Evolutionary conservation across 768 basidiomycete genomes (phyloP).

Genomic region (Ramaria sp.): DNA sequence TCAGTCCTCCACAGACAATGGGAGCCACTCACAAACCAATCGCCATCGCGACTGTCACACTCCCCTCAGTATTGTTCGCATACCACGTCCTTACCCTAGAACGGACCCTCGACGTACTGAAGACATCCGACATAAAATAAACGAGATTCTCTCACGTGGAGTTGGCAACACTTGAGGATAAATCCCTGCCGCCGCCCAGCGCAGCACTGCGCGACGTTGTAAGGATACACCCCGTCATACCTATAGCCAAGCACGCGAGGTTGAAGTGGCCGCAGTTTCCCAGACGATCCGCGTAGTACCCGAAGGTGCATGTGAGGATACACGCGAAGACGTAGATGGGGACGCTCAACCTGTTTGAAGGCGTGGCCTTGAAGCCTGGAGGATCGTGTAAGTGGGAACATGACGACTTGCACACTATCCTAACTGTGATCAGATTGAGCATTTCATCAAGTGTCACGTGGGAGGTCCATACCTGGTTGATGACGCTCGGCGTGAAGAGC

Average conservation of each 20-base stretch:
- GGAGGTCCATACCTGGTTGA: slow-evolving; percentile 41
- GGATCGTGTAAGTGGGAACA: slow-evolving; percentile 35
- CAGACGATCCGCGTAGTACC: slow-evolving; percentile 49
- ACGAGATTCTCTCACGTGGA: slow-evolving; percentile 43
- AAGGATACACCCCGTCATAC: slow-evolving; percentile 53
- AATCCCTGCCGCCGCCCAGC: slow-evolving; percentile 51
- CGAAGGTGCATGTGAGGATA: slow-evolving; percentile 50
- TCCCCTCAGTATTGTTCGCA: slow-evolving; percentile 59
- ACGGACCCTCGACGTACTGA: no score
- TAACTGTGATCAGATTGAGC: no score
- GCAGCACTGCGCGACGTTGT: slow-evolving; percentile 45
- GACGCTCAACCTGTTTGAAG: slow-evolving; percentile 64
- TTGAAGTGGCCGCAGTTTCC: slow-evolving; percentile 50
- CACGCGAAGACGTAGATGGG: slow-evolving; percentile 74
- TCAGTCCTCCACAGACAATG: no score
- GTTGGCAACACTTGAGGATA: slow-evolving; percentile 35
- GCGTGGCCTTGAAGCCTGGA: slow-evolving; percentile 52
- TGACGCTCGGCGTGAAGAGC: slow-evolving; percentile 70
- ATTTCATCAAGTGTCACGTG: no score
- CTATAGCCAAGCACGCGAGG: slow-evolving; percentile 18
- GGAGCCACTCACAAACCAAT: slow-evolving; percentile 45
- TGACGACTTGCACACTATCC: slow-evolving; percentile 26
- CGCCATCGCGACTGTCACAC: slow-evolving; percentile 57
- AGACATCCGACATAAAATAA: no score
- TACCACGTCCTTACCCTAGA: slow-evolving; percentile 58